These are phyloP conservation scores for Kwoniella shivajii DNA, from an alignment of 1,284 basidiomycete species.

Conservation along the genomic window DNA sequence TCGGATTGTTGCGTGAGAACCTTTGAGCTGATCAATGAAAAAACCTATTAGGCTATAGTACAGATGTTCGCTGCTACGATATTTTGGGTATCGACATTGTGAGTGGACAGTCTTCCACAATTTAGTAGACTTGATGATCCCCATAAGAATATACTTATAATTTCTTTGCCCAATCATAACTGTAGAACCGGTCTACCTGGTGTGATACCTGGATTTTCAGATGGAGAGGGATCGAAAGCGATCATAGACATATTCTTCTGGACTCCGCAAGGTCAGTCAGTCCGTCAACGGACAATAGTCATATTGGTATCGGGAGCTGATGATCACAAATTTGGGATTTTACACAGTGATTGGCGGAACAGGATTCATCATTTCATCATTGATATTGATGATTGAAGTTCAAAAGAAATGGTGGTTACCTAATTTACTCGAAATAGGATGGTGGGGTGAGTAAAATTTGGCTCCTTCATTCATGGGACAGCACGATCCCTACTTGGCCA, in stretches of 20 bases:
- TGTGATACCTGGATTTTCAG: constrained; percentile 57
- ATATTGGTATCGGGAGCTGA: too few species aligned
- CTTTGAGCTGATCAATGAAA: background rate
- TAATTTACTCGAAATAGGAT: constrained; percentile 56
- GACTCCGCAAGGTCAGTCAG: constrained; percentile 54
- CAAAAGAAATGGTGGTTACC: constrained; percentile 61
- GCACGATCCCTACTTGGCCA: background rate
- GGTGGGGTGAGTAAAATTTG: constrained; percentile 57
- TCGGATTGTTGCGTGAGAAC: background rate
- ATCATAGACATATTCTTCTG: constrained; percentile 56
- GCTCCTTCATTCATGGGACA: background rate
- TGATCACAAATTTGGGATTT: background rate
- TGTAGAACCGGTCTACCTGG: constrained; percentile 59
- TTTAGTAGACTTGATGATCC: background rate
- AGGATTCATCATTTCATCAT: constrained; percentile 62
- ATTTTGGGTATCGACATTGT: constrained; percentile 63
- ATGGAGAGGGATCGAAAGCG: constrained; percentile 37
- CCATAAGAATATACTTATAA: too few species aligned
- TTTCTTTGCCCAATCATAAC: background rate
- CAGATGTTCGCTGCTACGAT: constrained; percentile 62
- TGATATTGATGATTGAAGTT: constrained; percentile 62
- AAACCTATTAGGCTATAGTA: constrained; percentile 50
- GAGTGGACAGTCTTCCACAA: constrained; percentile 2
- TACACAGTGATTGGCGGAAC: constrained; percentile 62
- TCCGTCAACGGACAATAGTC: background rate